Base-by-base conservation (phyloP, 306 rosid genomes). In the Rosa persica region DNA sequence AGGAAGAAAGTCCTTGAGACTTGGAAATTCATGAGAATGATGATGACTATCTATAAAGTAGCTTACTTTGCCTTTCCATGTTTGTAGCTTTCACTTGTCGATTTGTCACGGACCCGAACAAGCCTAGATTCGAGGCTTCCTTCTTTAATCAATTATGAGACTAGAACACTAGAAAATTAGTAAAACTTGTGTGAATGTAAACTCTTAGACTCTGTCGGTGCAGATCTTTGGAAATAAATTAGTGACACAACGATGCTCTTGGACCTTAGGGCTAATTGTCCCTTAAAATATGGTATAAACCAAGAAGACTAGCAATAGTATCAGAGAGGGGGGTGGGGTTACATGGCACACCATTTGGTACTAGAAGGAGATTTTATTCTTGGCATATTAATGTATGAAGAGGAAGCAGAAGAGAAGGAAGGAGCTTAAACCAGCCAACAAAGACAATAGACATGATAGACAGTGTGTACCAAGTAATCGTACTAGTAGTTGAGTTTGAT, bases 371-470 rank as follows among this genome's bases (percentile, higher is more conserved):
- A 75, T 60, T 42, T 58, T 43, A 25, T 75, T 75, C 70, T 61
- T 75, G 78, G 70, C 70, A 60, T 42, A 16, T 75, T 75, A 43
- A 25, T 60, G 20, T 25, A 43, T 60, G 71, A 57, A 42, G 25
- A 74, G 78, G 78, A 42, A 22, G 20, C 71, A 67, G 48, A 39
- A 67, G 71, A 42, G 71, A 67, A 67, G 70, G 70, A 66, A 66
- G 71, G 27, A 39, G n/a, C 47, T 66, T 66, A 42, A 74, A 57
- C 16, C 42, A 57, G 19, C 55, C 68, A n/a, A 55, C 52, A 34
- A 25, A 66, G 47, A 66, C 70, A 38, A 3, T 66, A 17, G 23
- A 16, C 47, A 66, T 66, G 70, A 38, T 39, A 66, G 15, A 10
- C 15, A 3, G 23, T 20, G 25, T 52, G 7, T 52, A 11, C 60